A percentile compares a stretch with the other conserved stretches of the same genome.
Conservation (phyloP, 2,329 filamentous ascomycete species). For the Cordyceps cateniannulata region DNA sequence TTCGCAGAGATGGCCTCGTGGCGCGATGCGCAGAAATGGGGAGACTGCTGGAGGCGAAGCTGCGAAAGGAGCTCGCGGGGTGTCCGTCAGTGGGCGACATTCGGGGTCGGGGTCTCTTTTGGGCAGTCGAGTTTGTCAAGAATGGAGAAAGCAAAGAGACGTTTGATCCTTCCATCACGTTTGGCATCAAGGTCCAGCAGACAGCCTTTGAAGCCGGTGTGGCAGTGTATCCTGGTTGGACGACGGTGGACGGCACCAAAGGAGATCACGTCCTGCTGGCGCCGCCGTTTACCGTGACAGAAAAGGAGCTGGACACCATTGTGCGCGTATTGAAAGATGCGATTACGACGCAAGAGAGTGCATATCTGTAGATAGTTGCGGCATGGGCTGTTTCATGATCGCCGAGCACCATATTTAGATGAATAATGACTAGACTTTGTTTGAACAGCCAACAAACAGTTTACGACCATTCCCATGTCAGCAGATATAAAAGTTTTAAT, state of each 20-base stretch:
- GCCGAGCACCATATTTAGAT: too few relatives aligned
- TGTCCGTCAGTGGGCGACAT: conserved; percentile 33
- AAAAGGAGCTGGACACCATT: conserved; percentile 19
- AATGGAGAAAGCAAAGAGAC: conserved; percentile 29
- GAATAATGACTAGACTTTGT: too few relatives aligned
- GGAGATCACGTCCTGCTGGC: conserved; percentile 67
- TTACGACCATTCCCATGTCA: too few relatives aligned
- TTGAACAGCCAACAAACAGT: too few relatives aligned
- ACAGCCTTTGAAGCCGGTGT: conserved; percentile 26
- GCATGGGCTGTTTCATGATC: too few relatives aligned
- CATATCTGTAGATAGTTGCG: background rate
- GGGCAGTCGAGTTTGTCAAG: conserved; percentile 41
- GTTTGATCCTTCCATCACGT: conserved; percentile 24
- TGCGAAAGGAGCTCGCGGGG: conserved; percentile 21
- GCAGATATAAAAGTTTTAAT: too few relatives aligned
- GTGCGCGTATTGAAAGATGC: conserved; percentile 8
- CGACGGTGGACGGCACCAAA: conserved; percentile 50
- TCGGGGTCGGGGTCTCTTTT: conserved; percentile 38
- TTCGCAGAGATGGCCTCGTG: conserved; percentile 28
- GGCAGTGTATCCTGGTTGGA: conserved; percentile 56
- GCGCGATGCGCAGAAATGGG: conserved; percentile 27
- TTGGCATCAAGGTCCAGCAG: conserved; percentile 23
- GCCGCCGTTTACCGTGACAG: conserved; percentile 59
- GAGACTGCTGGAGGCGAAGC: conserved; percentile 20
- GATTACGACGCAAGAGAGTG: background rate